phyloP scores from a whole-genome alignment of 2,329 filamentous ascomycete species.

The Pseudocercospora ulei region DNA sequence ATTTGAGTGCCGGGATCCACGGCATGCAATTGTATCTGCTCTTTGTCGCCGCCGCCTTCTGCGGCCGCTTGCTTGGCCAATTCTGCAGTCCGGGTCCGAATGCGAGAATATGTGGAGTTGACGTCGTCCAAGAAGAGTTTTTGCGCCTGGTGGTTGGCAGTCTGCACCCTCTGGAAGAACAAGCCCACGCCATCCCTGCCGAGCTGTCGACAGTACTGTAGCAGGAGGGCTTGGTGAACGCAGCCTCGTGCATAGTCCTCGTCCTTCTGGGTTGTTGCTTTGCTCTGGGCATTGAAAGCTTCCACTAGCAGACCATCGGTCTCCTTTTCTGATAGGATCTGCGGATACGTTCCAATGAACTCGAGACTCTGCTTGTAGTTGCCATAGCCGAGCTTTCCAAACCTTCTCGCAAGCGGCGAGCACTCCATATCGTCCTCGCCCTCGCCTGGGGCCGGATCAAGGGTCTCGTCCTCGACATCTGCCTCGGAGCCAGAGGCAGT shows the following conservation, averaged over 20 bases:
- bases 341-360: constrained; percentile 69
- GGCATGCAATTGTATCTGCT: constrained; percentile 95
- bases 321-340: constrained; percentile 72
- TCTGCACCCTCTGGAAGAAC: constrained; percentile 95
- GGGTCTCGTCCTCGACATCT: constrained; percentile 48
- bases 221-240: constrained; percentile 81
- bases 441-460: constrained; percentile 33
- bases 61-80: constrained; percentile 54
- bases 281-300: constrained; percentile 79
- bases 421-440: constrained; percentile 68
- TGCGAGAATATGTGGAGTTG: constrained; percentile 72
- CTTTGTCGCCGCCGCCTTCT: constrained; percentile 56
- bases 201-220: constrained; percentile 89
- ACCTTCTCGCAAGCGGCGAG: constrained; percentile 66
- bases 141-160: constrained; percentile 76
- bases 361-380: constrained; percentile 65
- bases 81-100: constrained; percentile 65
- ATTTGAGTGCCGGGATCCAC: constrained; percentile 80
- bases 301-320: constrained; percentile 84
- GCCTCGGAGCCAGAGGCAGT: constrained; percentile 50
- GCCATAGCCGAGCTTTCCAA: constrained; percentile 64
- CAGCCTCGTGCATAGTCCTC: constrained; percentile 66
- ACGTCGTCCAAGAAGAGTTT: constrained; percentile 91
- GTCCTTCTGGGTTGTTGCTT: constrained; percentile 46
- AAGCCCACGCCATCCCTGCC: constrained; percentile 78